Conservation (phyloP, 345 rosid species). For the Eucalyptus caleyi region DNA sequence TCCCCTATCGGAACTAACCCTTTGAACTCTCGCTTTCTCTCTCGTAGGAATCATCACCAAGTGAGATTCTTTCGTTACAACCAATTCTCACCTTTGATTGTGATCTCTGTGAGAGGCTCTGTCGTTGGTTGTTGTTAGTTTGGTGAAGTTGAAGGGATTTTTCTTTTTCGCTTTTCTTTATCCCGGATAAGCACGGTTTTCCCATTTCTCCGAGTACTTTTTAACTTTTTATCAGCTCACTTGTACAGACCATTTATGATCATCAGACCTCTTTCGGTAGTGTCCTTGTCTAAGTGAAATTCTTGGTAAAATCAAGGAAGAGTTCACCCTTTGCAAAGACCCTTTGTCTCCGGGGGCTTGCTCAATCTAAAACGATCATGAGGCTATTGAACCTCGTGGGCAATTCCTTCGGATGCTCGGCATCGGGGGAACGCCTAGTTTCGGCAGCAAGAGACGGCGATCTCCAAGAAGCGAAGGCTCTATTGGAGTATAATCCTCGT, state of each 20-base stretch:
- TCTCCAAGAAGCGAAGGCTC: conserved; percentile 90
- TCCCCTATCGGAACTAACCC: not conserved
- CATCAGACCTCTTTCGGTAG: not conserved
- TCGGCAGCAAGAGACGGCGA: conserved; percentile 99
- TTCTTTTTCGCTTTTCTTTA: not conserved
- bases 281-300: not conserved
- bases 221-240: not conserved
- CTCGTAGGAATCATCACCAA: not conserved
- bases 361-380: conserved; percentile 19
- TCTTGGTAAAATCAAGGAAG: not conserved
- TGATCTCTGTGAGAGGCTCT: not conserved
- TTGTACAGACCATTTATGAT: not conserved
- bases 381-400: conserved; percentile 78
- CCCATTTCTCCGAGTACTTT: not conserved
- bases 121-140: conserved; percentile 4
- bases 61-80: conserved; percentile 12
- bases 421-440: conserved; percentile 96
- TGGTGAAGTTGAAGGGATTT: not conserved
- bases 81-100: not conserved
- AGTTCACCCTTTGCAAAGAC: not conserved
- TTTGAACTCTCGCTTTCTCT: not conserved
- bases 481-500: conserved; percentile 87
- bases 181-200: not conserved
- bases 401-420: conserved; percentile 96
- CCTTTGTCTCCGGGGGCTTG: not conserved